Evolutionary conservation across 2,329 filamentous ascomycete genomes (phyloP), one percentile per base, ranked within the genome.

Genomic region (Beauveria caledonica): DNA sequence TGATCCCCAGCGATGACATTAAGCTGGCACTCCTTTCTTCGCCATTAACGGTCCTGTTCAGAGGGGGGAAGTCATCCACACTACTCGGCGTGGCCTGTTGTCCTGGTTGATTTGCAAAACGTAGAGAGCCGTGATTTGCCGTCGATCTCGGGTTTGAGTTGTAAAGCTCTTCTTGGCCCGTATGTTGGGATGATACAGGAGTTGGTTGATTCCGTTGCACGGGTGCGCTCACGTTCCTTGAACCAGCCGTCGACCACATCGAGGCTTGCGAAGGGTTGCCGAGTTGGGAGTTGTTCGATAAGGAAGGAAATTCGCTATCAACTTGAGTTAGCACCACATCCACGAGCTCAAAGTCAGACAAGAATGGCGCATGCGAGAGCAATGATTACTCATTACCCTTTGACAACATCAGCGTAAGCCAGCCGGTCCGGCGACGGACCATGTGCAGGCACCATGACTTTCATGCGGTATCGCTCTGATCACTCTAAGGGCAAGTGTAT

Each of bases 261-360:
- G 80, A 80, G 15, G 77, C 73, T 63, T 78, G 78, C 50, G 70
- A 78, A 7, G 77, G 70, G 61, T 71, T 80, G 29, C 78, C 73
- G 48, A 84, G 71, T 67, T 83, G 81, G 49, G 82, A 76, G 64
- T 81, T 85, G 67, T 83, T 85, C 56, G 84, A 86, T 65, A 88
- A 72, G 23, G 84, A 86, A 9, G 85, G 85, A 59, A 88, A 88
- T 68, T 88, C 85, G 63, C 85, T 88, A 63, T n/a, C n/a, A n/a
- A 17, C 1, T 10, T 11, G 3, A 23, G 21, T 46, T 40, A 56
- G 54, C 8, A 57, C 13, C 33, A 15, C 5, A 6, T 36, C 13
- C 33, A 27, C 15, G n/a, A 50, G 25, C 19, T 7, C 29, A 7
- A 15, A 19, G 15, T 15, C 13, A 25, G 27, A 9, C 17, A 27